Percentiles rank a stretch among this genome's conserved stretches.
Conservation (phyloP, 2,329 filamentous ascomycete genomes). For the Penicillium sp. region DNA sequence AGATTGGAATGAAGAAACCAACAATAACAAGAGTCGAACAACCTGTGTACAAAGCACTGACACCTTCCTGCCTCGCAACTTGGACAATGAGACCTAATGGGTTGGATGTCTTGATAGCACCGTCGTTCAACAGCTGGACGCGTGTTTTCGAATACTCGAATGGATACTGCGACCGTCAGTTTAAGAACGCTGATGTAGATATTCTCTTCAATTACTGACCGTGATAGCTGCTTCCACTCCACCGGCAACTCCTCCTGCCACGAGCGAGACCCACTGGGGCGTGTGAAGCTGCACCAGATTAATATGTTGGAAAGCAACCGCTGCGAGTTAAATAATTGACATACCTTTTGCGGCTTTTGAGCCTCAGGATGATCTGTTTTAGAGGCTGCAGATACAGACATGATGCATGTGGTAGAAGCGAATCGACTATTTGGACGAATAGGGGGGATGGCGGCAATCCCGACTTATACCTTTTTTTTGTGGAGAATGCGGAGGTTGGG, state of each 20-base stretch:
- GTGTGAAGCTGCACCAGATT: conserved; percentile 18
- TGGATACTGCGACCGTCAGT: conserved; percentile 50
- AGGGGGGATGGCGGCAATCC: neutral
- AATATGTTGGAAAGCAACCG: neutral
- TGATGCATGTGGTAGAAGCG: neutral
- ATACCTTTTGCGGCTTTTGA: conserved; percentile 1
- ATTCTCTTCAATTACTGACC: conserved; percentile 26
- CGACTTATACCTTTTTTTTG: neutral
- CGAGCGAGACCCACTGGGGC: conserved; percentile 48
- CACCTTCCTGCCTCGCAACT: conserved; percentile 57
- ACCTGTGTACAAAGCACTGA: conserved; percentile 61
- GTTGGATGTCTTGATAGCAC: conserved; percentile 10
- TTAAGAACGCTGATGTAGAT: too few relatives aligned
- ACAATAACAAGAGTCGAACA: conserved; percentile 58
- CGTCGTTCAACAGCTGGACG: conserved; percentile 14
- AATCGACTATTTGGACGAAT: neutral
- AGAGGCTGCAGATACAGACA: neutral
- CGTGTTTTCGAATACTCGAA: conserved; percentile 63
- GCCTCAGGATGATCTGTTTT: neutral
- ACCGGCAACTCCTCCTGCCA: conserved; percentile 54
- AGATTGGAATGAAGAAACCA: neutral
- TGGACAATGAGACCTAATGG: conserved; percentile 49
- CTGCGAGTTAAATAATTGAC: neutral
- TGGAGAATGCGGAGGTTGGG: neutral
- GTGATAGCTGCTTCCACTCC: conserved; percentile 55